Evolutionary conservation across 345 rosid genomes (phyloP).

Genomic region (Syzygium oleosum): DNA sequence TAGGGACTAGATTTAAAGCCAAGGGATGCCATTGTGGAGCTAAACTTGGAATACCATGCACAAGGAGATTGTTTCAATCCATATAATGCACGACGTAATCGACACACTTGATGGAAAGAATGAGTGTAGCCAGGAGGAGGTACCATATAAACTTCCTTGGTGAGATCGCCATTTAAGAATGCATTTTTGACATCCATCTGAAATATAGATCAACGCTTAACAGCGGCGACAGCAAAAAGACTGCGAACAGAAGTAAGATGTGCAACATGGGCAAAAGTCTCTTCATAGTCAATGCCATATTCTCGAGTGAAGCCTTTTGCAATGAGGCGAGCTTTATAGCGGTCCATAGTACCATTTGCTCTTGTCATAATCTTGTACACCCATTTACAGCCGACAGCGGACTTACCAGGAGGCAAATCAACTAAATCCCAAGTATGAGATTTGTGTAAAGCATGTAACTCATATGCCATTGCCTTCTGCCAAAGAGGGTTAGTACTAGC

Average conservation of each 20-base stretch:
- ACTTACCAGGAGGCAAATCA: background rate
- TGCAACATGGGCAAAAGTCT: background rate
- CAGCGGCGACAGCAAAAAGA: background rate
- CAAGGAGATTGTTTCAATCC: background rate
- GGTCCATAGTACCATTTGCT: background rate
- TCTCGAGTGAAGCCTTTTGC: background rate
- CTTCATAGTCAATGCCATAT: background rate
- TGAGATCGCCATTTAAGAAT: background rate
- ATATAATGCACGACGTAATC: background rate
- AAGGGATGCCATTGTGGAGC: too few species aligned
- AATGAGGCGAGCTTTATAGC: background rate
- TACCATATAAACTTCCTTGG: background rate
- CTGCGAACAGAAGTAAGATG: background rate
- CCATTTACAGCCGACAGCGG: accelerated
- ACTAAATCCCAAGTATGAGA: background rate
- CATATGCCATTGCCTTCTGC: background rate
- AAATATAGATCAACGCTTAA: background rate
- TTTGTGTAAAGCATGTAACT: too few species aligned
- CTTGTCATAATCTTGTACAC: background rate
- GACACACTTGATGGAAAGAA: background rate
- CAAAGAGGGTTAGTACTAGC: background rate
- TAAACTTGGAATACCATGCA: too few species aligned
- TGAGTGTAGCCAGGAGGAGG: background rate
- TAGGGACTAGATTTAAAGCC: too few species aligned
- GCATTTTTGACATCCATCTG: background rate